Conservation (phyloP, 805 yeast genomes). For the Lachancea meyersii region DNA sequence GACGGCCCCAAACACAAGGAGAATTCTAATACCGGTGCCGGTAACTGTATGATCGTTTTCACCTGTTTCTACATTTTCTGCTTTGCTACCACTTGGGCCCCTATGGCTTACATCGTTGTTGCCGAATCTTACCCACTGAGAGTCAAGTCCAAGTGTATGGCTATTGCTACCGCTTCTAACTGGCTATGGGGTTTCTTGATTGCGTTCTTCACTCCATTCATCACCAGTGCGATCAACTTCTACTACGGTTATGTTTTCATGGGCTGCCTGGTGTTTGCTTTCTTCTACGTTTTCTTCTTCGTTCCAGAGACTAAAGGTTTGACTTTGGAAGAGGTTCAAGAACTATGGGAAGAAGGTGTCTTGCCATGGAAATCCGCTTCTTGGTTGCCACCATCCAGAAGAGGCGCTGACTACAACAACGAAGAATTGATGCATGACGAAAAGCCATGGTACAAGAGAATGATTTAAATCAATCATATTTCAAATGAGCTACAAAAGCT, state of each 20-base stretch:
- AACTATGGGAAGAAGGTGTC: constrained; percentile 40
- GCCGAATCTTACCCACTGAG: constrained; percentile 69
- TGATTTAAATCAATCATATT: no score
- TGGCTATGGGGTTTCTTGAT: constrained; percentile 64
- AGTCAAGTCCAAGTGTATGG: constrained; percentile 52
- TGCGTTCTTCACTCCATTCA: constrained; percentile 64
- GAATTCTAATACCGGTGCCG: constrained; percentile 49
- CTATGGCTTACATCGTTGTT: constrained; percentile 55
- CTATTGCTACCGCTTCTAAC: constrained; percentile 55
- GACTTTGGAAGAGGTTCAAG: constrained; percentile 73
- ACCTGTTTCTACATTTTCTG: constrained; percentile 64
- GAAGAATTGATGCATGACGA: constrained; percentile 25
- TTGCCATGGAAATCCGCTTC: constrained; percentile 40
- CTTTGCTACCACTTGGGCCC: constrained; percentile 74
- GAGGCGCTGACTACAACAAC: constrained; percentile 24
- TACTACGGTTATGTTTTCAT: constrained; percentile 57
- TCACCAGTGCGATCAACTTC: constrained; percentile 57
- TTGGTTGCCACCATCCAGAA: constrained; percentile 44
- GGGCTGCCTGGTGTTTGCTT: constrained; percentile 47
- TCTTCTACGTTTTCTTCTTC: constrained; percentile 62
- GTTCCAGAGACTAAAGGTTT: constrained; percentile 75
- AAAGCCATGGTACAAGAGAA: constrained; percentile 22
- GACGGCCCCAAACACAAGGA: constrained; percentile 34
- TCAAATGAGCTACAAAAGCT: not conserved
- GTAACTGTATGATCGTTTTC: constrained; percentile 64